phyloP scores from a whole-genome alignment of 257 asterid species.

The Verbena officinalis region DNA sequence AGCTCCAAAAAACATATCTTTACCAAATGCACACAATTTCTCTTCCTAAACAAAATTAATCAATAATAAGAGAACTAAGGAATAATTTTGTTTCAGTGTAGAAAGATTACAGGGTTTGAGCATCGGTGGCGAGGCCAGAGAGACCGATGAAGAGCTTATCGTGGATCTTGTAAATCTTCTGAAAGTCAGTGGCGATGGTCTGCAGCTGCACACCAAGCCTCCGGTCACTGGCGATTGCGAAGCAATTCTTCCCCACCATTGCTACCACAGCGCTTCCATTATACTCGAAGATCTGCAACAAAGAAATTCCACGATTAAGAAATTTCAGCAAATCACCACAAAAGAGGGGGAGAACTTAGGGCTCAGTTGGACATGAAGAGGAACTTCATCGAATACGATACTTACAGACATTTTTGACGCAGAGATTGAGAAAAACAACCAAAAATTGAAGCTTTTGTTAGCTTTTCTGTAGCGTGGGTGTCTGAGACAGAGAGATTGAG shows the following conservation, averaged over 20 bases:
- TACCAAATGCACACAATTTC: conserved; percentile 6
- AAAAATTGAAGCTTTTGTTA: neutral
- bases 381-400: neutral
- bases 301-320: neutral
- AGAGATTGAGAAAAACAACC: neutral
- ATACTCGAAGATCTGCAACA: conserved; percentile 87
- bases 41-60: conserved; percentile 10
- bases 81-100: neutral
- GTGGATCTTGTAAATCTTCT: conserved; percentile 76
- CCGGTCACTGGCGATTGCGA: conserved; percentile 93
- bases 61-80: no score
- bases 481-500: neutral
- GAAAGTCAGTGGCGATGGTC: conserved; percentile 88
- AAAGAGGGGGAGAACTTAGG: conserved; percentile 12
- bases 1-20: conserved; percentile 18
- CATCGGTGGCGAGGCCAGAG: conserved; percentile 88
- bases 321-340: neutral
- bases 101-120: conserved; percentile 70
- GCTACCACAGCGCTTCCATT: conserved; percentile 98
- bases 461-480: neutral
- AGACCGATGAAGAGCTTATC: conserved; percentile 86
- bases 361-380: conserved; percentile 5
- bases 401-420: conserved; percentile 56
- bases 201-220: conserved; percentile 92
- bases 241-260: conserved; percentile 95